phyloP scores from a whole-genome alignment of 257 asterid genomes.

The Prunella vulgaris region DNA sequence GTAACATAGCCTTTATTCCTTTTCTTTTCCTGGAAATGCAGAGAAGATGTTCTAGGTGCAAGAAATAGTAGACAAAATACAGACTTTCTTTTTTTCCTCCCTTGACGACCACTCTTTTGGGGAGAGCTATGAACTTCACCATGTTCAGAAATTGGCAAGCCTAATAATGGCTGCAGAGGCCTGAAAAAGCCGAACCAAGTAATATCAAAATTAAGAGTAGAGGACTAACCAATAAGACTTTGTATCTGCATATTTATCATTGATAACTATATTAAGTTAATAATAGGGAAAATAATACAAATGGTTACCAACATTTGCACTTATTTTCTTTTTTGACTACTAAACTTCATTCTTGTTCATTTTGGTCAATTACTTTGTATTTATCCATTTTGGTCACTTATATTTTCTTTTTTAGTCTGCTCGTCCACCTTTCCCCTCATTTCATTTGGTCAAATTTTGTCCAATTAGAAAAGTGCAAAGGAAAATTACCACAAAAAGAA shows the following conservation, averaged over 20 bases:
- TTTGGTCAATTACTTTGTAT: background rate
- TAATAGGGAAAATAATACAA: background rate
- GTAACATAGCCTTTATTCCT: constrained; percentile 3
- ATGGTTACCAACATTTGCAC: background rate
- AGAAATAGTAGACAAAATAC: constrained; percentile 31
- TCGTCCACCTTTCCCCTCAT: background rate
- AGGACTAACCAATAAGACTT: background rate
- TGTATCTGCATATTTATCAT: background rate
- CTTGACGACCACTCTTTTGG: constrained; percentile 45
- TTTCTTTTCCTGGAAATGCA: background rate
- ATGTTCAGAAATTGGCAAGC: constrained; percentile 39
- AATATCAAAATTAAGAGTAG: background rate
- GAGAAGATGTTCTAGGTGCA: constrained; percentile 15
- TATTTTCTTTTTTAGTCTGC: background rate
- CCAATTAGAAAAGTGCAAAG: background rate
- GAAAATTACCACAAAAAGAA: background rate
- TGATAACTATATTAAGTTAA: background rate
- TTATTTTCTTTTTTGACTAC: background rate
- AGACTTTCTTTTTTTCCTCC: constrained; percentile 77
- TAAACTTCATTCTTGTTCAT: background rate
- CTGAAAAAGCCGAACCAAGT: constrained; percentile 30
- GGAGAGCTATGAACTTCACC: constrained; percentile 36
- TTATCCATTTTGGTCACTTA: background rate
- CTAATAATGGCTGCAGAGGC: constrained; percentile 51
- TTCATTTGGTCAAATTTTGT: background rate